Base-by-base conservation (phyloP, 768 basidiomycete genomes). In the Lactifluus subvellereus region DNA sequence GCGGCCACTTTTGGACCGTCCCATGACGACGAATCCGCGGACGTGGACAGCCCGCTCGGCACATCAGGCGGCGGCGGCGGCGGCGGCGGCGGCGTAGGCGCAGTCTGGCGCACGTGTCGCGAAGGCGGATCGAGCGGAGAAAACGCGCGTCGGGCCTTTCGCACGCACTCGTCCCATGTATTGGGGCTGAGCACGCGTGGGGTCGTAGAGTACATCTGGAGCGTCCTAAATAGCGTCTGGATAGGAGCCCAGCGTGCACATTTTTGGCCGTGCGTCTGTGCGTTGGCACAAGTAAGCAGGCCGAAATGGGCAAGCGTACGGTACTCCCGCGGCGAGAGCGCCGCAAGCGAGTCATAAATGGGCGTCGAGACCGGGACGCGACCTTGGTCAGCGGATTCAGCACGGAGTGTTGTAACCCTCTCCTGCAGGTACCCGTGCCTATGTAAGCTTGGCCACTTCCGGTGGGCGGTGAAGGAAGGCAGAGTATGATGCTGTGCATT, bases 161-260 rank as follows among this genome's bases (percentile, higher is more conserved):
- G 93, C n/a, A 96, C 79, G 63, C 93, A 93, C 57, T 91, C 84
- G 48, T 89, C 84, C 96, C 96, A 99, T 0, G 89, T 90, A 6
- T 86, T 85, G 43, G 81, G 71, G 69, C 87, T 89, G 54, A 99
- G 22, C 22, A 22, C 22, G 77, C 0, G 88, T 91, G 8, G 86
- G 84, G 2, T 95, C 96, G 22, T 22, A 22, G 22, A 22, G 71
- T 99, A 98, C 10, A 98, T 79, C 73, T 96, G 93, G 77, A 98
- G 84, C 2, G 93, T 91, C 53, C 95, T 82, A 75, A 97, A 98
- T 57, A 99, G 72, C 2, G 95, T 98, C 74, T 97, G 94, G 51
- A 98, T 94, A 9, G 22, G 96, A 94, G 1, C 93, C 93, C 66
- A 90, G 22, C 22, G 22, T 89, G 18, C 95, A 84, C 1, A 96